A percentile compares a stretch with the other conserved stretches of the same genome.
Conservation (phyloP, 371 early-diverging fungal species). For the Aphelidium insulamus region DNA sequence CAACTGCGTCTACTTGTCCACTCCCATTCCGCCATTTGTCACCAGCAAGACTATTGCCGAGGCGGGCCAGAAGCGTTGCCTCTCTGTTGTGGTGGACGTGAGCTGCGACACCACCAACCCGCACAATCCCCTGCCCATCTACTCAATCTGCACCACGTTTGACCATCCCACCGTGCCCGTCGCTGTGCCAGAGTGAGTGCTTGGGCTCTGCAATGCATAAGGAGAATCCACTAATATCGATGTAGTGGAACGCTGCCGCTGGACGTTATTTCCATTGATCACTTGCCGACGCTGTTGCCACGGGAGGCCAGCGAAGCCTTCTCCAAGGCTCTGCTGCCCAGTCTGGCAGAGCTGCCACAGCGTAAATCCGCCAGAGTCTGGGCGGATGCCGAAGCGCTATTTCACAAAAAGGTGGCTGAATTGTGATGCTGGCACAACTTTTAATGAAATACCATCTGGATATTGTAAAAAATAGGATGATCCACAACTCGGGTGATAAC, state of each 20-base stretch:
- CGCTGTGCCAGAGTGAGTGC: too few relatives aligned
- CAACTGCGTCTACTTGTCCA: constrained; percentile 89
- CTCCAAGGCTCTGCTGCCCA: constrained; percentile 60
- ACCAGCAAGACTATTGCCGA: constrained; percentile 50
- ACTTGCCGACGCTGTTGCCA: constrained; percentile 81
- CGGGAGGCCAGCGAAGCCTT: constrained; percentile 77
- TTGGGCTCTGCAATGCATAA: too few relatives aligned
- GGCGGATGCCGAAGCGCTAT: constrained; percentile 63
- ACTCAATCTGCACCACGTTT: constrained; percentile 72
- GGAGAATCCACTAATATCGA: too few relatives aligned
- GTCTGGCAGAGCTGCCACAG: constrained; percentile 37
- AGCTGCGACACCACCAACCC: constrained; percentile 92
- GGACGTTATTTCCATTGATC: constrained; percentile 86
- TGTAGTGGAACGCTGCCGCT: constrained; percentile 40
- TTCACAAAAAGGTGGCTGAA: constrained; percentile 36
- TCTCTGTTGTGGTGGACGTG: constrained; percentile 78
- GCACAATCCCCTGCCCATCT: constrained; percentile 88
- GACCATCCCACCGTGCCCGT: constrained; percentile 64
- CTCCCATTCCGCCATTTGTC: constrained; percentile 81
- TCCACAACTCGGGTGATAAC: too few relatives aligned
- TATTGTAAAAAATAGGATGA: too few relatives aligned
- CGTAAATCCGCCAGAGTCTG: constrained; percentile 50
- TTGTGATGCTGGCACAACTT: constrained; percentile 6
- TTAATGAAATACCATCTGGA: too few relatives aligned
- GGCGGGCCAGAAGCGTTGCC: constrained; percentile 26